A percentile compares a stretch with the other conserved stretches of the same genome.
Conservation (phyloP, 2,329 filamentous ascomycete species). For the Hyphodiscus sp. region DNA sequence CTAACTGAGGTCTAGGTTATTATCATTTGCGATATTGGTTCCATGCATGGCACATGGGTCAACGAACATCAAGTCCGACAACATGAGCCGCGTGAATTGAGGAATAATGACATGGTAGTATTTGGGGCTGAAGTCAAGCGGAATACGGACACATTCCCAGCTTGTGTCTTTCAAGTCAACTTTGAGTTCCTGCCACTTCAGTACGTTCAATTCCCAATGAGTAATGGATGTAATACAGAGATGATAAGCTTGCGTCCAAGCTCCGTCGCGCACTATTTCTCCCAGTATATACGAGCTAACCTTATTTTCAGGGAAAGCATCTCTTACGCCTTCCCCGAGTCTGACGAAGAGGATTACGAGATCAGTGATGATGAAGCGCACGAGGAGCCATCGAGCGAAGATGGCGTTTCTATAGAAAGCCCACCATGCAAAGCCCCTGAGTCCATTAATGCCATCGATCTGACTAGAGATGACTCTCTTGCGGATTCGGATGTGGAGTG, state of each 20-base stretch:
- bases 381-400: constrained; percentile 20
- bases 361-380: constrained; percentile 20
- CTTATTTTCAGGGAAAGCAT: neutral
- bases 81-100: constrained; percentile 25
- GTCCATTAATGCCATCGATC: constrained; percentile 22
- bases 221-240: neutral
- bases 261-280: neutral
- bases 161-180: constrained; percentile 25
- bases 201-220: constrained; percentile 10
- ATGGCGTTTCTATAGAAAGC: constrained; percentile 22
- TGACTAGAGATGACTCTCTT: constrained; percentile 27
- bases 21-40: constrained; percentile 47
- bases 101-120: constrained; percentile 33
- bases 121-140: constrained; percentile 45
- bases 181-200: constrained; percentile 20
- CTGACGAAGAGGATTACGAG: constrained; percentile 26
- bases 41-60: constrained; percentile 56
- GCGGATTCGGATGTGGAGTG: constrained; percentile 10
- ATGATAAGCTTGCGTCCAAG: neutral
- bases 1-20: constrained; percentile 31
- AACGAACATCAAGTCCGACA: constrained; percentile 39
- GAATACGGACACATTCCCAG: constrained; percentile 34
- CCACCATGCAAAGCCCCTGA: constrained; percentile 15
- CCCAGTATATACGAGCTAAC: neutral
- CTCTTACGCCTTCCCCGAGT: constrained; percentile 23